Percentiles rank a stretch among this genome's conserved stretches.
Evolutionary conservation across 2,329 filamentous ascomycete genomes (phyloP).

Genomic region (Plenodomus tracheiphilus): DNA sequence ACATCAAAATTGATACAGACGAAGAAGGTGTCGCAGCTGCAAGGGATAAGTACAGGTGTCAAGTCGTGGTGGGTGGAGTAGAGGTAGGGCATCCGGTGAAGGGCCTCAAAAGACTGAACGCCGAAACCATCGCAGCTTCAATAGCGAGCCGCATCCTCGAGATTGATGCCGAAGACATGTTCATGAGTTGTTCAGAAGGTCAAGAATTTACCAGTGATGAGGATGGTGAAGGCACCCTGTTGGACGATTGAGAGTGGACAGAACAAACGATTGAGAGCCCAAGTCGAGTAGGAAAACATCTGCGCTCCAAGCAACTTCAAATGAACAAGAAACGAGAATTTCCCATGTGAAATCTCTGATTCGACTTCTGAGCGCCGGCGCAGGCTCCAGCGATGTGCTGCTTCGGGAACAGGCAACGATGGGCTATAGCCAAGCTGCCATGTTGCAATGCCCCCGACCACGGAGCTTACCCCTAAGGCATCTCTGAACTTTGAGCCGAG

Average conservation of each 20-base stretch:
- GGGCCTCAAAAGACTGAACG: slow-evolving; percentile 41
- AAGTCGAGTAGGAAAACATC: background rate
- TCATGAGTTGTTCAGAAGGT: slow-evolving; percentile 8
- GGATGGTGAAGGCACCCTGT: slow-evolving; percentile 10
- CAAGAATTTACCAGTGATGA: slow-evolving; percentile 25
- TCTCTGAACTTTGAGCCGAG: background rate
- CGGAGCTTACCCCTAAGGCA: background rate
- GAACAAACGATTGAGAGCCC: background rate
- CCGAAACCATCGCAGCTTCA: slow-evolving; percentile 47
- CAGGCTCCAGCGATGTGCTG: background rate
- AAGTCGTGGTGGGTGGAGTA: slow-evolving; percentile 40
- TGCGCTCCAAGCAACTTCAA: too few species aligned
- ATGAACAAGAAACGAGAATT: background rate
- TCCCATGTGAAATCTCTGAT: background rate
- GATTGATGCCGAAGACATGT: background rate
- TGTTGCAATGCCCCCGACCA: background rate
- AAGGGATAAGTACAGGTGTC: slow-evolving; percentile 30
- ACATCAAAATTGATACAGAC: slow-evolving; percentile 43
- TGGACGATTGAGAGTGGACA: slow-evolving; percentile 1
- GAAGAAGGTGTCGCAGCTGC: slow-evolving; percentile 2
- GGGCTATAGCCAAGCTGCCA: background rate
- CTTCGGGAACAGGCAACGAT: background rate
- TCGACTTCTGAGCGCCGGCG: background rate
- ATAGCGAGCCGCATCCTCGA: slow-evolving; percentile 31
- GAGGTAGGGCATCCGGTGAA: slow-evolving; percentile 38